Evolutionary conservation across 768 basidiomycete genomes (phyloP), one percentile per base, ranked within the genome.

Genomic region (Collybia nuda): DNA sequence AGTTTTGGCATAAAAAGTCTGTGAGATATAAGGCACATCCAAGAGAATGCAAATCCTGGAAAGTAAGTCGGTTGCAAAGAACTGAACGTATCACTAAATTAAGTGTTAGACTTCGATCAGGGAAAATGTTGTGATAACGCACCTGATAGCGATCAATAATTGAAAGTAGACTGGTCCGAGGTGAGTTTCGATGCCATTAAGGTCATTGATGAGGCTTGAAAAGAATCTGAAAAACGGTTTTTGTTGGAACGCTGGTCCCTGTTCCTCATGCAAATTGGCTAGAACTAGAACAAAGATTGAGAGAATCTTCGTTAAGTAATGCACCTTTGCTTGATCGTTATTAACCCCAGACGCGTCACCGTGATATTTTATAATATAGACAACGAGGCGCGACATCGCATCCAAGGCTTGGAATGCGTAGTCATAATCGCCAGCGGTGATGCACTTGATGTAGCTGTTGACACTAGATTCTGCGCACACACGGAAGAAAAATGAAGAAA

Each of bases 151-250:
- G 50, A 93, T 78, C 58, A 99, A 70, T 59, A 95, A 63, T 58
- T 88, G 88, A 77, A 93, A 90, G 67, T 98, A 98, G 0, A 92
- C 93, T 2, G 88, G 76, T 2, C 93, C 93, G 7, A 98, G 79
- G 61, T 85, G 85, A 21, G 79, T 75, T 69, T 97, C 94, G 59
- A 98, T 86, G 23, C 85, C 70, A 56, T 93, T 88, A 29, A 99
- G 70, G 65, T 99, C 97, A 56, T 90, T 93, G 65, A 99, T 75
- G 49, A 99, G 80, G 63, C 91, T 95, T 12, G 95, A 98, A 76
- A 98, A 98, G 74, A 99, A 96, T 47, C 97, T 84, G 75, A 95
- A 96, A 77, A 98, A 98, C 0, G 97, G 96, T 67, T 98, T 93
- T 68, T 96, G 93, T 61, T 95, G 88, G 79, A 99, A 99, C 48